Evolutionary conservation across 2,329 filamentous ascomycete species (phyloP), one percentile per base, ranked within the genome.

Genomic region (Botrytis galanthina): DNA sequence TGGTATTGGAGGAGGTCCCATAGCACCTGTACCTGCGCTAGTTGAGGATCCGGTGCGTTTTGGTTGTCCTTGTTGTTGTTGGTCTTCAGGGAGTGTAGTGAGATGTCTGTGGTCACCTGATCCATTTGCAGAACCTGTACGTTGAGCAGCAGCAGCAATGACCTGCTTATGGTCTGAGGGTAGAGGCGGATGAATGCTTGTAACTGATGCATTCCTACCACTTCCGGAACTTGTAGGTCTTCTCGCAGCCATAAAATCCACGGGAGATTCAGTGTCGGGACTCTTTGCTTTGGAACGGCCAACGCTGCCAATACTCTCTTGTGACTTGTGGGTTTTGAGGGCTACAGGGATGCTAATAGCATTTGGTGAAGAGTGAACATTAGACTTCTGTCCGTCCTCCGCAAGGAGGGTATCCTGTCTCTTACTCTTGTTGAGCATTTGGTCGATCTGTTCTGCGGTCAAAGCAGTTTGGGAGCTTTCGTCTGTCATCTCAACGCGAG

Each of bases 1-100:
- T 46, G 95, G 93, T 78, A 93, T 87, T 60, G 89, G 82, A n/a
- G 95, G 95, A 66, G 95, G 95, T 4, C 92, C 94, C 95, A 98
- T 98, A 54, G 83, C 78, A 22, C 73, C 85, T 81, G 71, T 42
- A 16, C 66, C 83, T 77, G 42, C 84, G 29, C 78, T 78, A 61
- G 67, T 73, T 14, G 77, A 77, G 54, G 89, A 90, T 37, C 84
- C 84, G 39, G 87, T 86, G 75, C 90, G 91, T 78, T 88, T 86
- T 71, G 86, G 84, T 48, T 93, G 93, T 67, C 93, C 93, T 78
- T 95, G 91, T 78, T 95, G 89, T 77, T 90, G 93, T 81, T 97
- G 94, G 81, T 97, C 95, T 16, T 86, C 78, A 59, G 71, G 37
- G 42, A 69, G 66, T 12, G 71, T 59, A 61, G 32, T 29, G 39